Evolutionary conservation across 2,329 filamentous ascomycete species (phyloP).

Genomic region (Sporothrix inflata): DNA sequence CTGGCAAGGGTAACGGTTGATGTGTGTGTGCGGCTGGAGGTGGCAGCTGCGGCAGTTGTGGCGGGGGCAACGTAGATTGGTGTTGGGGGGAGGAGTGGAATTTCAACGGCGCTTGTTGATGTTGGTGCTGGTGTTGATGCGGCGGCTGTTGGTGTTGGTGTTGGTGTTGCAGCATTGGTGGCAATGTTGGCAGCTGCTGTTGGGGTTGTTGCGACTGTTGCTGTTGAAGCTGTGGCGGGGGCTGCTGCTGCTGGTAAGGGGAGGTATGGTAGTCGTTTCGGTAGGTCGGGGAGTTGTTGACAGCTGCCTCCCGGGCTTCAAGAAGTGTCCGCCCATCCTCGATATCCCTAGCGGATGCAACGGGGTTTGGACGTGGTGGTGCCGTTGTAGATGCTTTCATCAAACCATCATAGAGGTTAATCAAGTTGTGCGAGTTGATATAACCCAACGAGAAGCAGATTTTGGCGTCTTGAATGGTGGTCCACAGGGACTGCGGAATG

Average conservation of each 20-base stretch:
- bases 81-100: slow-evolving; percentile 19
- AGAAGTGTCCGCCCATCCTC: slow-evolving; percentile 62
- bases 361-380: not conserved
- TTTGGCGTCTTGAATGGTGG: slow-evolving; percentile 66
- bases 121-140: slow-evolving; percentile 19
- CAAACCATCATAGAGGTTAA: slow-evolving; percentile 63
- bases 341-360: slow-evolving; percentile 54
- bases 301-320: slow-evolving; percentile 54
- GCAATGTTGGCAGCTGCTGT: slow-evolving; percentile 8
- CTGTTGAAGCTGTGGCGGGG: slow-evolving; percentile 6
- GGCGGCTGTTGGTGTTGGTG: slow-evolving; percentile 20
- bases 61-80: slow-evolving; percentile 26
- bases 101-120: slow-evolving; percentile 12
- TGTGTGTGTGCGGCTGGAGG: slow-evolving; percentile 28
- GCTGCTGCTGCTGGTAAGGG: slow-evolving; percentile 25
- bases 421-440: slow-evolving; percentile 69
- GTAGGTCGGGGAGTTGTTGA: slow-evolving; percentile 31
- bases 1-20: slow-evolving; percentile 12
- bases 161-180: slow-evolving; percentile 15
- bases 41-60: slow-evolving; percentile 26
- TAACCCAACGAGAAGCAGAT: slow-evolving; percentile 68
- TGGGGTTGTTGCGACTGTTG: slow-evolving; percentile 30
- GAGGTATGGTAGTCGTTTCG: slow-evolving; percentile 20
- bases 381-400: slow-evolving; percentile 51
- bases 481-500: slow-evolving; percentile 67